Percentiles rank a stretch among this genome's conserved stretches.
Conservation (phyloP, 257 asterid genomes). For the Solanum neorickii region DNA sequence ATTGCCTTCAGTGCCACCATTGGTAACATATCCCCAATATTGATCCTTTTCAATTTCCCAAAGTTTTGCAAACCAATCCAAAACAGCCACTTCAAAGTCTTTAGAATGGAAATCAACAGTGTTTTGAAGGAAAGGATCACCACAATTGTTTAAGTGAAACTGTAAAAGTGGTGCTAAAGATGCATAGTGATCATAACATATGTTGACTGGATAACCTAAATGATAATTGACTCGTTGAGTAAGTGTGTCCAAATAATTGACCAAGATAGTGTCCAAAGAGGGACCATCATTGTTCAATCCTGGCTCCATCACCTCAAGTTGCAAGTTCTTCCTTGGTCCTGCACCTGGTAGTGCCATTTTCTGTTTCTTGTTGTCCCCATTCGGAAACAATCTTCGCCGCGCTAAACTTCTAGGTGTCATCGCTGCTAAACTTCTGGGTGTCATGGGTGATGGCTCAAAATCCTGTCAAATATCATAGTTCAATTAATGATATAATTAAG, state of each 20-base stretch:
- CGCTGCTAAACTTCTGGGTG: not conserved
- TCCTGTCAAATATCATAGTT: not conserved
- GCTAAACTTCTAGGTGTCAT: not conserved
- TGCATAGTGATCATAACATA: not conserved
- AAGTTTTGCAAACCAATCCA: constrained; percentile 5
- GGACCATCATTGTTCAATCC: not conserved
- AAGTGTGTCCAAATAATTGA: not conserved
- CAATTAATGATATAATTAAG: not conserved
- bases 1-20: constrained; percentile 19
- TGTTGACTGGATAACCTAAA: not conserved
- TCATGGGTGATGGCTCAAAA: not conserved
- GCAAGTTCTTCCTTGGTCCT: not conserved
- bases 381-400: not conserved
- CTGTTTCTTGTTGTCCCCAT: not conserved
- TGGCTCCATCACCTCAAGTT: not conserved
- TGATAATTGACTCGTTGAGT: not conserved
- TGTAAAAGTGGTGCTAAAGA: not conserved
- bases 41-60: constrained; percentile 4
- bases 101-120: constrained; percentile 3
- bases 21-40: constrained; percentile 14
- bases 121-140: not conserved
- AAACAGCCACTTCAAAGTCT: constrained; percentile 4
- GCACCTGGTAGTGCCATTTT: not conserved
- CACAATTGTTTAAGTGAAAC: not conserved
- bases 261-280: not conserved